Percentiles rank a stretch among this genome's conserved stretches.
Conservation (phyloP, 2,329 filamentous ascomycete genomes). For the Fusarium oxysporum region DNA sequence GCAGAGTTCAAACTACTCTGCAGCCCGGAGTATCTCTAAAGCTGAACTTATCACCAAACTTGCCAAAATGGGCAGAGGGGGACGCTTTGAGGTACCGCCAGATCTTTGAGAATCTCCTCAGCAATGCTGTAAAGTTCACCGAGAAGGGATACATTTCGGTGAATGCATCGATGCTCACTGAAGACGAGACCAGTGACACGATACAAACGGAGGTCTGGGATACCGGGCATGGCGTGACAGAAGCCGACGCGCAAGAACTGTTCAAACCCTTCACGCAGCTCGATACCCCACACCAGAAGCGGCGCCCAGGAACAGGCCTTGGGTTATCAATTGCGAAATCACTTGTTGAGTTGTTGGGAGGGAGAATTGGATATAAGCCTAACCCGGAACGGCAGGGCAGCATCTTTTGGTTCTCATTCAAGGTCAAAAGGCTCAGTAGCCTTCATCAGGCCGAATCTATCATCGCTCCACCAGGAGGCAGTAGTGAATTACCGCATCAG, state of each 20-base stretch:
- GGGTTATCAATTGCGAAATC: constrained; percentile 11
- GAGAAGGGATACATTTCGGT: not conserved
- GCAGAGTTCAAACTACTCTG: not conserved
- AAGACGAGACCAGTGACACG: not conserved
- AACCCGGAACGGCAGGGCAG: not conserved
- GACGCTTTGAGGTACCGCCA: not conserved
- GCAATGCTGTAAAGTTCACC: constrained; percentile 6
- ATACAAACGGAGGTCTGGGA: constrained; percentile 1
- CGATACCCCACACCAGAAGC: not conserved
- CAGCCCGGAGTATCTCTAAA: constrained; percentile 9
- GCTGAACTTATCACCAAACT: not conserved
- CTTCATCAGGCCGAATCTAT: not conserved
- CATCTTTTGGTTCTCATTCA: constrained; percentile 5
- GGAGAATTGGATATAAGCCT: not conserved
- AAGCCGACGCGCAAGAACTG: not conserved
- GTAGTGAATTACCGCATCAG: not conserved
- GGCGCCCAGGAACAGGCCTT: constrained; percentile 6
- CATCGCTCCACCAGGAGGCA: rapidly evolving
- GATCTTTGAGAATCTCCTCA: not conserved
- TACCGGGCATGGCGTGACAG: not conserved
- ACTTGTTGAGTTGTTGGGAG: not conserved
- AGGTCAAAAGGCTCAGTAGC: not conserved
- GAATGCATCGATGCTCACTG: not conserved
- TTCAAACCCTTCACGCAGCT: constrained; percentile 10
- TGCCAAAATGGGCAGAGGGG: not conserved